Evolutionary conservation across 2,329 filamentous ascomycete genomes (phyloP).

Genomic region (Elsinoe arachidis): DNA sequence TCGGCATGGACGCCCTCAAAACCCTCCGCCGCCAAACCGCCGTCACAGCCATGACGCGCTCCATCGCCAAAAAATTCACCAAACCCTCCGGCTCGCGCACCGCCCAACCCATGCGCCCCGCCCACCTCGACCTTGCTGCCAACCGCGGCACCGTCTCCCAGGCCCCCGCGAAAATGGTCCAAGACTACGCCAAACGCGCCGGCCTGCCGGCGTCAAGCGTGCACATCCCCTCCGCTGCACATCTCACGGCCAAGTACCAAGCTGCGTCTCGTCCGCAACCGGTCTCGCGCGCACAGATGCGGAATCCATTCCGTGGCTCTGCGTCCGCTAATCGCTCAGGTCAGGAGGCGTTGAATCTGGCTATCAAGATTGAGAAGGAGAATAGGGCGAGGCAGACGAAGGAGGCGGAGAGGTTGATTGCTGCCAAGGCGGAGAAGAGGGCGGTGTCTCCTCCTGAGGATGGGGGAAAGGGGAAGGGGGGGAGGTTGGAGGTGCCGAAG

Average conservation of each 20-base stretch:
- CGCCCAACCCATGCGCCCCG: not conserved
- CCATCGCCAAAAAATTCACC: conserved; percentile 7
- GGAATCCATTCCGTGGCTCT: conserved; percentile 8
- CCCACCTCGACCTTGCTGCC: not conserved
- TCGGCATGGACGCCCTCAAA: conserved; percentile 17
- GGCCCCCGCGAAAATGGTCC: conserved; percentile 48
- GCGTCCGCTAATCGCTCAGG: conserved; percentile 26
- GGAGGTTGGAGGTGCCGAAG: not conserved
- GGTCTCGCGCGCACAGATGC: not conserved
- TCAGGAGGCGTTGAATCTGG: conserved; percentile 48
- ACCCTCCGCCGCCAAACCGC: conserved; percentile 19
- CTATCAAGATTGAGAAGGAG: conserved; percentile 33
- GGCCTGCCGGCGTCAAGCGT: not conserved
- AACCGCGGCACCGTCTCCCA: conserved; percentile 29
- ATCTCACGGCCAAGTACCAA: not conserved
- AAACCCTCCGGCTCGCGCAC: not conserved
- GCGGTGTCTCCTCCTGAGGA: not conserved
- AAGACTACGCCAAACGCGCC: conserved; percentile 32
- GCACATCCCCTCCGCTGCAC: not conserved
- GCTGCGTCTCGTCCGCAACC: not conserved
- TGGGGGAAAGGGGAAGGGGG: not conserved
- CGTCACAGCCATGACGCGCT: conserved; percentile 15
- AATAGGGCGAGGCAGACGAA: not conserved
- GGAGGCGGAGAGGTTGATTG: not conserved
- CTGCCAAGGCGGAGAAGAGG: not conserved